Conservation (phyloP, 2,329 filamentous ascomycete species). For the Aspergillus eucalypticola region DNA sequence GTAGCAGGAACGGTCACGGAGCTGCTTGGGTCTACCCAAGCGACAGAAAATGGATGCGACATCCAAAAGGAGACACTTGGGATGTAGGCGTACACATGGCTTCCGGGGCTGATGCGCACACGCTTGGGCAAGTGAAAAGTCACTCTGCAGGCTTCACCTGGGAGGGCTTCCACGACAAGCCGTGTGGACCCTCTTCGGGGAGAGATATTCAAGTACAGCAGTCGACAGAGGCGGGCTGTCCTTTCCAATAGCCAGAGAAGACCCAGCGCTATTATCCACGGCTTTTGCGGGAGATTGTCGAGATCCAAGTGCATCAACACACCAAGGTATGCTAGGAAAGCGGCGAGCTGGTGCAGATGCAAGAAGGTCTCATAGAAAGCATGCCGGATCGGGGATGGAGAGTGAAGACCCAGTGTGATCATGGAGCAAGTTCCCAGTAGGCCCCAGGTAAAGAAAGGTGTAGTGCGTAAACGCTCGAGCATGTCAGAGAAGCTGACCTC, state of each 20-base stretch:
- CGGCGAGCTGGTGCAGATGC: conserved; percentile 49
- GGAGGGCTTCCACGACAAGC: conserved; percentile 60
- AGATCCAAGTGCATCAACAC: conserved; percentile 47
- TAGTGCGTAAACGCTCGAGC: conserved; percentile 33
- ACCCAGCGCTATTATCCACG: conserved; percentile 41
- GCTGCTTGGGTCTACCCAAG: conserved; percentile 44
- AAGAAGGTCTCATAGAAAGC: conserved; percentile 51
- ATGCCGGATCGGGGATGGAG: conserved; percentile 47
- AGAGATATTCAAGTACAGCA: conserved; percentile 57
- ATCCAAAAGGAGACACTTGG: conserved; percentile 51
- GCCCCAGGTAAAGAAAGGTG: conserved; percentile 48
- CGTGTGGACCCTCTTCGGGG: conserved; percentile 50
- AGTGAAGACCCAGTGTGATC: conserved; percentile 45
- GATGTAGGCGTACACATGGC: conserved; percentile 63
- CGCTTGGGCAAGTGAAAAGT: conserved; percentile 60
- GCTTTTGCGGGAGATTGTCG: conserved; percentile 44
- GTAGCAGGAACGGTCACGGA: conserved; percentile 25
- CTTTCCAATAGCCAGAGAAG: conserved; percentile 47
- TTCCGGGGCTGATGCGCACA: conserved; percentile 56
- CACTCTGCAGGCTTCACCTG: conserved; percentile 60
- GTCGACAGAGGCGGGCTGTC: conserved; percentile 48
- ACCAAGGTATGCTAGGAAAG: conserved; percentile 45
- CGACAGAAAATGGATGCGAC: conserved; percentile 52
- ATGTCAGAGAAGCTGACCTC: conserved; percentile 37
- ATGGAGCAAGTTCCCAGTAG: conserved; percentile 46